Evolutionary conservation across 345 rosid genomes (phyloP).

Genomic region (Alliaria petiolata): DNA sequence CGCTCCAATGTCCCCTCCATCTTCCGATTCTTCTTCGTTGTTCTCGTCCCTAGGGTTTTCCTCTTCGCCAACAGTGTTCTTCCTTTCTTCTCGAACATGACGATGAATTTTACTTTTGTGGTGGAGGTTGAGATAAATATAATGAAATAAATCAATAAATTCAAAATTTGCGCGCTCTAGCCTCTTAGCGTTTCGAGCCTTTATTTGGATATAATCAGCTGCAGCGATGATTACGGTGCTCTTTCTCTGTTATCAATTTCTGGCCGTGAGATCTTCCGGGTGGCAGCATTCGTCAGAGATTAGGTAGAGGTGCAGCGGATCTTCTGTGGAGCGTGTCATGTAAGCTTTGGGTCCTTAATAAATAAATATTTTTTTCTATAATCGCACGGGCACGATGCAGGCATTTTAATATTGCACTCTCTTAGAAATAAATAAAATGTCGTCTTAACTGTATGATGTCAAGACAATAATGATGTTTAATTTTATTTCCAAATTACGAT

Average conservation of each 20-base stretch:
- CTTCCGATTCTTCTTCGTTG: constrained; percentile 16
- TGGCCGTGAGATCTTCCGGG: constrained; percentile 1
- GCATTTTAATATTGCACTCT: background rate
- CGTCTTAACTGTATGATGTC: background rate
- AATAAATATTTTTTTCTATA: constrained; percentile 3
- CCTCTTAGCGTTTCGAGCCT: background rate
- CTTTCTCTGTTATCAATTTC: background rate
- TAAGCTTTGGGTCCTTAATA: constrained; percentile 23
- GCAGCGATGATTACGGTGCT: background rate
- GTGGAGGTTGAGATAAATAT: background rate
- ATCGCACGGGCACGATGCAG: background rate
- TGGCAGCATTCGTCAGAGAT: background rate
- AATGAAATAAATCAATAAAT: background rate
- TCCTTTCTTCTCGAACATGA: constrained; percentile 31
- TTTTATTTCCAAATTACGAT: background rate
- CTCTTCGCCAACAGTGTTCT: constrained; percentile 39
- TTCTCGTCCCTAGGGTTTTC: constrained; percentile 36
- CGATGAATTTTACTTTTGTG: background rate
- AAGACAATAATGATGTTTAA: background rate
- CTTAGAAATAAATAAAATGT: background rate
- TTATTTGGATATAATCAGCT: background rate
- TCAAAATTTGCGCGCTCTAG: constrained; percentile 39
- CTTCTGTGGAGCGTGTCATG: constrained; percentile 25
- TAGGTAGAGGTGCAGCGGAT: background rate
- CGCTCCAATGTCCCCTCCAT: constrained; percentile 53